Base-by-base conservation (phyloP, 1,139 yeast genomes). In the Geotrichum fermentans region DNA sequence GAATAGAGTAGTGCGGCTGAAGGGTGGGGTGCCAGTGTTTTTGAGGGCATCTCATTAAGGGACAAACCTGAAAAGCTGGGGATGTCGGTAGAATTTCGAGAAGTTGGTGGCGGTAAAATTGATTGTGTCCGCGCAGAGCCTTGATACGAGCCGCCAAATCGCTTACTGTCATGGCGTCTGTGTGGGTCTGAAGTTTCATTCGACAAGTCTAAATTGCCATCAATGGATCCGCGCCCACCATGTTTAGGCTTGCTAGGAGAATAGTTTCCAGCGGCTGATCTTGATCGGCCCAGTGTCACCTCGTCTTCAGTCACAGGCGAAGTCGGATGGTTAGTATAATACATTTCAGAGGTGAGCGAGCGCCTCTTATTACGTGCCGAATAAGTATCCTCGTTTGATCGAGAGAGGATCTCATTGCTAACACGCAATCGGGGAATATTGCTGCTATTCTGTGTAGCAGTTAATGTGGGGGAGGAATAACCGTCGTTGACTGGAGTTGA, bases 1-100 rank as follows among this genome's bases (percentile, higher is more conserved):
- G 41, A 26, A 26, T 43, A 37, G 16, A 43, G 40, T 11, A 30
- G 40, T 4, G 41, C 34, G 16, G 35, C 36, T 26, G 30, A 34
- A 3, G 22, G 47, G 14, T 28, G 41, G 14, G 47, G 40, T 8
- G 22, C 35, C 17, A 40, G 40, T 18, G 34, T 22, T 17, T n/a
- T n/a, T n/a, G n/a, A n/a, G n/a, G 37, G 11, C n/a, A 13, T 18
- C 18, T 11, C 48, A 40, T 14, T 26, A 17, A 10, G n/a, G 28
- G 36, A 8, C 26, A 10, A 14, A 24, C 36, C 24, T 14, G 28
- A 18, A 40, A 17, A 14, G 24, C n/a, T 36, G 39, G 6, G 5
- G 39, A 20, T 14, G 32, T 28, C 32, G 11, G 6, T 5, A 11
- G 32, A 28, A 5, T 28, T 28, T 11, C 6, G 34, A 5, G 34